A percentile compares a stretch with the other conserved stretches of the same genome.
These are phyloP conservation scores for Trichoderma simmonsii DNA, from an alignment of 2,329 filamentous ascomycete species.

Conservation along the genomic window DNA sequence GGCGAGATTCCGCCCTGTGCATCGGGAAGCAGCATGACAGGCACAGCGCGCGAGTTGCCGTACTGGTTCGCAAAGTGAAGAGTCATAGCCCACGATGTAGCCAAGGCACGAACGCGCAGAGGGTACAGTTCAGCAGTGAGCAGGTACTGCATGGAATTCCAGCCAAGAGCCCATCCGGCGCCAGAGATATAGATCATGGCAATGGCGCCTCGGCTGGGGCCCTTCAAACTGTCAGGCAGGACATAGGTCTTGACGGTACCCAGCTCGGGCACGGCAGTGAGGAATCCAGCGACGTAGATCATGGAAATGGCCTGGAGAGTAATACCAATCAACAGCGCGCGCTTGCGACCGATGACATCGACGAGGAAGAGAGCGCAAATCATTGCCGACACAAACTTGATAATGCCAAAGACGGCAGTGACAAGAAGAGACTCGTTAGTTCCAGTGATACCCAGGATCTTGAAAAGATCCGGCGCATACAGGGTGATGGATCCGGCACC, in stretches of 20 bases:
- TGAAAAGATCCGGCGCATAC: constrained; percentile 72
- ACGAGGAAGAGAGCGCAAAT: constrained; percentile 74
- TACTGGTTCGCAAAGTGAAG: constrained; percentile 79
- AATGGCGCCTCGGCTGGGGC: constrained; percentile 63
- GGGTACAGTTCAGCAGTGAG: constrained; percentile 77
- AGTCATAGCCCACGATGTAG: constrained; percentile 71
- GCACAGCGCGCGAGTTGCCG: constrained; percentile 71
- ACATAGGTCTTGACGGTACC: constrained; percentile 47
- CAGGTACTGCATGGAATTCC: constrained; percentile 76
- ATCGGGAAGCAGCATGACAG: constrained; percentile 63
- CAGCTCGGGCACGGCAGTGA: constrained; percentile 59
- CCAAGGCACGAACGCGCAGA: constrained; percentile 67
- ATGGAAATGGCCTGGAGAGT: constrained; percentile 58
- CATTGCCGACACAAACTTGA: constrained; percentile 67
- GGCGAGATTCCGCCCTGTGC: constrained; percentile 48
- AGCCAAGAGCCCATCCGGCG: constrained; percentile 67
- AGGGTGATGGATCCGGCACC: constrained; percentile 72
- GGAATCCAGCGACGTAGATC: constrained; percentile 60
- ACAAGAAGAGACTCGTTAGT: constrained; percentile 67
- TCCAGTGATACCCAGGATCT: constrained; percentile 66
- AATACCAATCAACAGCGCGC: constrained; percentile 59
- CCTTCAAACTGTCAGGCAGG: constrained; percentile 47
- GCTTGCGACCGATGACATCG: constrained; percentile 74
- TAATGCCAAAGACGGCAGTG: constrained; percentile 71
- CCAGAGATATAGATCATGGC: constrained; percentile 71